Conservation (phyloP, 768 basidiomycete species). For the Phanerodontia chrysosporium region DNA sequence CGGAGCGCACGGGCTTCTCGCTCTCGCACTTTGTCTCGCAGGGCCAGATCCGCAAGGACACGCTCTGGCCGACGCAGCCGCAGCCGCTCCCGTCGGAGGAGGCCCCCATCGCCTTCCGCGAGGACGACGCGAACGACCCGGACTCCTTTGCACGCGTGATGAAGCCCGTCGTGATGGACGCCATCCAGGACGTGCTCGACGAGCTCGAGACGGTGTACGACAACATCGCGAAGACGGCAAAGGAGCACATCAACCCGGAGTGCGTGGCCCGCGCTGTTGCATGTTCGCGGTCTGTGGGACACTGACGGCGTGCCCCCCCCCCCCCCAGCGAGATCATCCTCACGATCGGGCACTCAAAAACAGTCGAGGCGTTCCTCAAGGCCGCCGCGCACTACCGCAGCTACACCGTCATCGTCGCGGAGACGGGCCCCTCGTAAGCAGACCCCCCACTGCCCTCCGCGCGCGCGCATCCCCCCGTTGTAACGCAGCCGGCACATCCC, state of each 20-base stretch:
- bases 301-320: neutral
- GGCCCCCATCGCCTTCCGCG: conserved; percentile 52
- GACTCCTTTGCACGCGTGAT: conserved; percentile 74
- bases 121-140: conserved; percentile 71
- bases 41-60: conserved; percentile 56
- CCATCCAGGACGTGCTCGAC: conserved; percentile 93
- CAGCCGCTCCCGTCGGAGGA: conserved; percentile 41
- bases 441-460: conserved; percentile 1
- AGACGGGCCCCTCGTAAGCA: conserved; percentile 88
- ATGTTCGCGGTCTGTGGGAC: too few relatives aligned
- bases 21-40: conserved; percentile 81
- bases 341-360: conserved; percentile 90
- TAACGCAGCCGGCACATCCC: neutral
- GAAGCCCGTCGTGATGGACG: conserved; percentile 94
- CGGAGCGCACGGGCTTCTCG: conserved; percentile 45
- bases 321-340: conserved; percentile 82
- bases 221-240: conserved; percentile 89
- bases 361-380: conserved; percentile 91
- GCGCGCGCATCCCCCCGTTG: too few relatives aligned
- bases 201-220: conserved; percentile 96
- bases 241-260: conserved; percentile 98
- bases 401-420: conserved; percentile 94
- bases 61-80: conserved; percentile 23
- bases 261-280: conserved; percentile 36
- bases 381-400: conserved; percentile 85